Evolutionary conservation across 2,329 filamentous ascomycete species (phyloP).

Genomic region (Alternaria dauci): DNA sequence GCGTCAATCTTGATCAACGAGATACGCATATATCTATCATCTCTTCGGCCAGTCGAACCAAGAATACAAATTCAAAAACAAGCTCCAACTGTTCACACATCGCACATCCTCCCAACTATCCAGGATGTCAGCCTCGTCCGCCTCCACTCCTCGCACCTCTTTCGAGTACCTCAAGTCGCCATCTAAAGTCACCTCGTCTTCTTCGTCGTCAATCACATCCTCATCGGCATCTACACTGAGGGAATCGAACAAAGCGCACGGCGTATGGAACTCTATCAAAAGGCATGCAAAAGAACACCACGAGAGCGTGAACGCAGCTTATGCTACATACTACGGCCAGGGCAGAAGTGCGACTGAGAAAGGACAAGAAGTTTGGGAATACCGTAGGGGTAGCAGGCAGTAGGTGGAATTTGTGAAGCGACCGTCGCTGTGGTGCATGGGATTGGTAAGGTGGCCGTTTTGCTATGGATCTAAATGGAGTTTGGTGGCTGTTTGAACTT

Average conservation of each 20-base stretch:
- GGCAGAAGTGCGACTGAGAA: not conserved
- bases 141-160: slow-evolving; percentile 30
- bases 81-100: not conserved
- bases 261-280: slow-evolving; percentile 29
- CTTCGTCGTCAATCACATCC: slow-evolving; percentile 8
- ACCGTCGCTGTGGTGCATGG: not conserved
- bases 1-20: not conserved
- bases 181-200: slow-evolving; percentile 4
- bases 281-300: slow-evolving; percentile 33
- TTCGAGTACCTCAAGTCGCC: slow-evolving; percentile 24
- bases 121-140: slow-evolving; percentile 22
- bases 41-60: not conserved
- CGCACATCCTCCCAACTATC: too few species aligned
- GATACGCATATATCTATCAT: too few species aligned
- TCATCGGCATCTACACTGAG: slow-evolving; percentile 1
- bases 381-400: slow-evolving; percentile 19
- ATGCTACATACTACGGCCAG: slow-evolving; percentile 32
- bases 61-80: not conserved
- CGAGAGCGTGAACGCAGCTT: slow-evolving; percentile 30
- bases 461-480: not conserved
- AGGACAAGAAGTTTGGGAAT: slow-evolving; percentile 28
- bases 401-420: not conserved
- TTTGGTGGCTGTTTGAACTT: not conserved
- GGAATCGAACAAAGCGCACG: slow-evolving; percentile 11
- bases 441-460: not conserved